A percentile compares a stretch with the other conserved stretches of the same genome.
phyloP scores from a whole-genome alignment of 192 early-diverging fungal genomes.

The Haplosporangium gracile region DNA sequence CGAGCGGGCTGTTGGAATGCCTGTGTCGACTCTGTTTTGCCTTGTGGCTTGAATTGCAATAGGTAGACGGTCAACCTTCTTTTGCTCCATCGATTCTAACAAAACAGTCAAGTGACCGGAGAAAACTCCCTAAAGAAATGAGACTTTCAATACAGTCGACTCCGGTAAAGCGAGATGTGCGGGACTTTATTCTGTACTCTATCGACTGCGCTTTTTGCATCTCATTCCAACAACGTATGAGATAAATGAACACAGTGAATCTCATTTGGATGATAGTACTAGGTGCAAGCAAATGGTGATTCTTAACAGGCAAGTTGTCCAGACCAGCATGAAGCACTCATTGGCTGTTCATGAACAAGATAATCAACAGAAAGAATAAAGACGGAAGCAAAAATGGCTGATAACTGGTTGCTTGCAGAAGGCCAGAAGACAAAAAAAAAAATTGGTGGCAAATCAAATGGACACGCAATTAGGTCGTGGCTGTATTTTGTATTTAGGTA shows the following conservation, averaged over 20 bases:
- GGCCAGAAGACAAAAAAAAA: not conserved
- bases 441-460: not conserved
- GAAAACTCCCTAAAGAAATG: too few relatives aligned
- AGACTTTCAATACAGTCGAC: too few relatives aligned
- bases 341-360: too few relatives aligned
- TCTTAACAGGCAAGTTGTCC: too few relatives aligned
- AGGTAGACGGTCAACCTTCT: not conserved
- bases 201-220: too few relatives aligned
- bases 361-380: too few relatives aligned
- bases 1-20: not conserved
- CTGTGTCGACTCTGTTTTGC: not conserved
- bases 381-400: not conserved
- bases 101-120: not conserved
- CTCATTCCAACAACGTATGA: too few relatives aligned
- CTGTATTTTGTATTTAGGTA: not conserved
- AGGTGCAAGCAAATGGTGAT: not conserved
- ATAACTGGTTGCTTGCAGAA: too few relatives aligned
- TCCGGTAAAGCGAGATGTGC: too few relatives aligned
- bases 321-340: too few relatives aligned
- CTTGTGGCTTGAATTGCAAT: not conserved
- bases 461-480: not conserved
- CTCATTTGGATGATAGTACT: not conserved
- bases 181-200: too few relatives aligned
- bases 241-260: too few relatives aligned
- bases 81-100: not conserved